Evolutionary conservation across 371 early-diverging fungal genomes (phyloP), one percentile per base, ranked within the genome.

Genomic region (Mycotypha africana): DNA sequence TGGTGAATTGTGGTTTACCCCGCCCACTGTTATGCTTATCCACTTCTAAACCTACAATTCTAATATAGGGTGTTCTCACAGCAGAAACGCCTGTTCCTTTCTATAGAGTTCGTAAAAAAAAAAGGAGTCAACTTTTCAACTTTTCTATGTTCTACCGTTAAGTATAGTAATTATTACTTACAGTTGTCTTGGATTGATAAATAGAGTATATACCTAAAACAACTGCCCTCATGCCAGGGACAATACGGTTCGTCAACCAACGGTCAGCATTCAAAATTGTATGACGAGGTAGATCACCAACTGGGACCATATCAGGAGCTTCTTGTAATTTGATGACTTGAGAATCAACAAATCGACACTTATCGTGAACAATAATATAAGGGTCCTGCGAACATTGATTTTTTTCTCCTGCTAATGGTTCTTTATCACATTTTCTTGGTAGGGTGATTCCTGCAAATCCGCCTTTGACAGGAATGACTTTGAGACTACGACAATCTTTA

Each of bases 241-340:
- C 86, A 20, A 95, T 92, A 45, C 84, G 81, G 71, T 94, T 93
- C 8, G 93, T 88, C 58, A 98, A 62, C 60, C 79, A 81, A 71
- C 92, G 82, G 59, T 97, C 98, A 2, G 91, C 85, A 57, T 85
- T 88, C 39, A 99, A 62, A 4, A 91, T 79, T 12, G 96, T 87
- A 65, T 99, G 98, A 30, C 99, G 85, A 21, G 99, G 99, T 39
- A 98, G 81, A 66, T 99, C 99, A 59, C 99, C 99, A 0, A 95
- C 92, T 16, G 99, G 99, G 1, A 99, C 95, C 78, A 94, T 93
- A 48, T 97, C 99, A 24, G 96, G 96, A 15, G 86, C 76, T 68
- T 99, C 99, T 66, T 99, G 99, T 25, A 99, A 79, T 69, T 99
- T 99, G 48, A 99, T 77, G 9, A 84, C 84, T 70, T 99, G 99